These are phyloP conservation scores for Zygoascus biomembranicola DNA, from an alignment of 805 yeast species.

Conservation along the genomic window DNA sequence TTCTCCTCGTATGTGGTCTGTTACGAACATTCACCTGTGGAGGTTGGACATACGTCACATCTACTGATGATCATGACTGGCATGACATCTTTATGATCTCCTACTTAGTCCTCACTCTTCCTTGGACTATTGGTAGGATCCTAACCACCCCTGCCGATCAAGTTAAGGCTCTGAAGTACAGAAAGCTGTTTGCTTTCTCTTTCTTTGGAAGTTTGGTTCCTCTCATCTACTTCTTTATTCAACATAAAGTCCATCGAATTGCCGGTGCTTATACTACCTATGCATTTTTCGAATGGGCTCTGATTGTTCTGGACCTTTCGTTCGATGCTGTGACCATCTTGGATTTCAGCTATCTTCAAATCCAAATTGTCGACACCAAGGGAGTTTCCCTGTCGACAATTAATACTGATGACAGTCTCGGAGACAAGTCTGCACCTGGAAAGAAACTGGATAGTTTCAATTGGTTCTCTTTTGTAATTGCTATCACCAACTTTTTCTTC, in stretches of 20 bases:
- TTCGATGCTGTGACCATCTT: conserved; percentile 73
- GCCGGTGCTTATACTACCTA: conserved; percentile 95
- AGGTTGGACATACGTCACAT: conserved; percentile 97
- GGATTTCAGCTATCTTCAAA: conserved; percentile 60
- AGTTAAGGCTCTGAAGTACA: conserved; percentile 36
- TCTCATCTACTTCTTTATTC: conserved; percentile 78
- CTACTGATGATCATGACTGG: conserved; percentile 93
- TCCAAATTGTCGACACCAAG: conserved; percentile 31
- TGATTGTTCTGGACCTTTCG: conserved; percentile 72
- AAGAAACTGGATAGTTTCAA: conserved; percentile 19
- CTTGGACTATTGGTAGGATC: conserved; percentile 73
- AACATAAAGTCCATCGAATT: conserved; percentile 78
- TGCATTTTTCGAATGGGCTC: conserved; percentile 91
- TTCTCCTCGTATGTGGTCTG: conserved; percentile 47
- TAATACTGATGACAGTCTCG: conserved; percentile 3
- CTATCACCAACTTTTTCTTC: conserved; percentile 54
- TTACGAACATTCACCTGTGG: conserved; percentile 93
- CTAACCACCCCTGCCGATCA: conserved; percentile 40
- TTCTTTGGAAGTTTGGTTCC: conserved; percentile 77
- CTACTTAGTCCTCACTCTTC: conserved; percentile 80
- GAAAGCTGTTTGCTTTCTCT: conserved; percentile 42
- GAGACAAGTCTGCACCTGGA: conserved; percentile 8
- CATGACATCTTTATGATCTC: conserved; percentile 94
- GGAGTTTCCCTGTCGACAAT: conserved; percentile 10
- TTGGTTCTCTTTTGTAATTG: conserved; percentile 23